Base-by-base conservation (phyloP, 495 filamentous ascomycete genomes). In the Talaromyces proteolyticus region DNA sequence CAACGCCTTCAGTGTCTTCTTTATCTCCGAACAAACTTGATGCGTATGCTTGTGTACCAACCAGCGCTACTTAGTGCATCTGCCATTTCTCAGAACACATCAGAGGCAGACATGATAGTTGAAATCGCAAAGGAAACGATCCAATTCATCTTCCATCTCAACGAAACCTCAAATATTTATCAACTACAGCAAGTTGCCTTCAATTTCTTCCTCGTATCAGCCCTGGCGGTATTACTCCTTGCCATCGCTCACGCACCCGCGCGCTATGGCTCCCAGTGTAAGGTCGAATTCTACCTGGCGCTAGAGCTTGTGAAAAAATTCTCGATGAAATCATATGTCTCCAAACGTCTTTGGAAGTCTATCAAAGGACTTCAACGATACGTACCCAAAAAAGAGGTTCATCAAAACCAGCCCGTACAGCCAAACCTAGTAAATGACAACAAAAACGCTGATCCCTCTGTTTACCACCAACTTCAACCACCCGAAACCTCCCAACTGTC, bases 91-190 rank as follows among this genome's bases (percentile, higher is more conserved):
- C 77, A 79, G 42, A 74, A 82, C 56, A 68, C 74, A 3, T 53
- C 62, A 7, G 70, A 75, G 44, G 79, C 81, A 0, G 70, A 80
- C 53, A 77, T 70, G 0, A 81, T 80, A 3, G 75, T 84, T 10
- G 69, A 79, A 42, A 72, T 87, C 22, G 81, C 83, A n/a, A 84
- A 84, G 55, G 80, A 85, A 41, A 81, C 80, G 0, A 79, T 87
- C 23, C 69, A 73, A 7, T 79, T 84, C 41, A 69, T 87, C 22
- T 78, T 77, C 2, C 72, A 69, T 17, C 64, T 85, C 21, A 81
- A 82, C 38, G 74, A 79, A 44, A 82, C 77, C 1, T 76, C 79
- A 0, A 74, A 84, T 51, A 78, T 87, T 17, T 87, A 86, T 56
- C 68, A 72, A 29, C 67, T 76, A 14, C 80, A 84, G 50, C 82